phyloP scores from a whole-genome alignment of 75 land plant genomes.

The Larix kaempferi region DNA sequence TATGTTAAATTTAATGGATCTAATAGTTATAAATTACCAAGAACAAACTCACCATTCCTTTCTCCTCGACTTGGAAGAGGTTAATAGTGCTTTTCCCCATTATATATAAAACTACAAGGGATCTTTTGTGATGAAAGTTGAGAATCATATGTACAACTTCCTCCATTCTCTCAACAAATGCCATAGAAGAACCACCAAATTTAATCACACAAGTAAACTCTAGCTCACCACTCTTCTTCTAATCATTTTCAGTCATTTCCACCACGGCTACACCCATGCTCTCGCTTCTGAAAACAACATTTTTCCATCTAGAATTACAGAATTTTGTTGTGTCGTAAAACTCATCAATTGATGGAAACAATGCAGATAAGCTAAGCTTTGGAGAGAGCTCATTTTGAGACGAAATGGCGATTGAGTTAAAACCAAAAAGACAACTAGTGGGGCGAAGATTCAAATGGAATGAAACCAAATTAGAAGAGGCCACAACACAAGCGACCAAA shows the following conservation, averaged over 20 bases:
- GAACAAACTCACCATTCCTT: too few relatives aligned
- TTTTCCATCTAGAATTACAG: constrained; percentile 8
- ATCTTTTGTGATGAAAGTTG: constrained; percentile 75
- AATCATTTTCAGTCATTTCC: constrained; percentile 18
- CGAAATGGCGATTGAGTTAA: neutral
- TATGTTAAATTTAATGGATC: too few relatives aligned
- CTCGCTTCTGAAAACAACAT: constrained; percentile 18
- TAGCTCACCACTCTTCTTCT: constrained; percentile 13
- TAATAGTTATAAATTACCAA: too few relatives aligned
- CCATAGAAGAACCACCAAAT: constrained; percentile 96
- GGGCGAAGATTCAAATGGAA: neutral
- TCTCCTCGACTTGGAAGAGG: constrained; percentile 83
- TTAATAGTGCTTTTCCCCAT: constrained; percentile 99
- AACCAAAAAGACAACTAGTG: neutral
- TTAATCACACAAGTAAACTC: constrained; percentile 82
- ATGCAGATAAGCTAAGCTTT: constrained; percentile 3
- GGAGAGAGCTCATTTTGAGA: neutral
- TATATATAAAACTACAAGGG: constrained; percentile 92
- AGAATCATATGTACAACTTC: constrained; percentile 87
- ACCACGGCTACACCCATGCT: constrained; percentile 16
- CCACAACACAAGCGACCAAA: constrained; percentile 2
- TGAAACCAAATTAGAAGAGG: neutral
- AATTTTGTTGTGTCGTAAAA: neutral
- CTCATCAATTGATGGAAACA: neutral
- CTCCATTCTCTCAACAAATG: constrained; percentile 86